Evolutionary conservation across 495 filamentous ascomycete species (phyloP).

Genomic region (Aspergillus asperescens): DNA sequence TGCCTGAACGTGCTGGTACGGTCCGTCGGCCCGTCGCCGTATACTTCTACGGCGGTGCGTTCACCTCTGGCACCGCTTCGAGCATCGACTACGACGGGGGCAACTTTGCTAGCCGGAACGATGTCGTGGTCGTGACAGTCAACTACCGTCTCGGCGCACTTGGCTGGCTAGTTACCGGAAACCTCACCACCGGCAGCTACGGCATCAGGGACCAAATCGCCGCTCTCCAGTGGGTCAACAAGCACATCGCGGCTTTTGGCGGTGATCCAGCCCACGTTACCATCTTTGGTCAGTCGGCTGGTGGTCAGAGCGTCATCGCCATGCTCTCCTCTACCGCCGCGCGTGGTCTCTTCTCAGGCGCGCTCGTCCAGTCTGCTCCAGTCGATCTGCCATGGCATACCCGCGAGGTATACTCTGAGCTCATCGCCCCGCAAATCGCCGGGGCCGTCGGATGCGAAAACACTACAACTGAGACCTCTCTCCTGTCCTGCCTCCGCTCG

Average conservation of each 20-base stretch:
- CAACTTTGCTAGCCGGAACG: slow-evolving; percentile 41
- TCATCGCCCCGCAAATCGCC: slow-evolving; percentile 20
- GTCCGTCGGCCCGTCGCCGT: slow-evolving; percentile 32
- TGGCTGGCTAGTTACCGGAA: slow-evolving; percentile 33
- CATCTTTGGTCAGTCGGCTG: slow-evolving; percentile 50
- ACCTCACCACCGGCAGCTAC: slow-evolving; percentile 33
- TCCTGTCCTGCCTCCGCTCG: slow-evolving; percentile 25
- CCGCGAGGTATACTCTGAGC: slow-evolving; percentile 19
- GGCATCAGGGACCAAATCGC: slow-evolving; percentile 37
- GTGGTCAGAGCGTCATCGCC: slow-evolving; percentile 51
- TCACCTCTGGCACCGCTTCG: slow-evolving; percentile 35
- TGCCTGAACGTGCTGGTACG: slow-evolving; percentile 5
- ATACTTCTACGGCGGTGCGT: slow-evolving; percentile 45
- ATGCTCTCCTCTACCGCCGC: slow-evolving; percentile 37
- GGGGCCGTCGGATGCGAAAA: slow-evolving; percentile 25
- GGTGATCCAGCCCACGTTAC: slow-evolving; percentile 47
- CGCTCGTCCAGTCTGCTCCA: slow-evolving; percentile 27
- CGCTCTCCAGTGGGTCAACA: slow-evolving; percentile 47
- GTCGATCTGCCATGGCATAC: slow-evolving; percentile 28
- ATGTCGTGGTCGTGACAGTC: slow-evolving; percentile 46
- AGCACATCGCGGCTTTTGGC: slow-evolving; percentile 46
- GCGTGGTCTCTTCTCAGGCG: slow-evolving; percentile 29
- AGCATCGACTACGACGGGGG: slow-evolving; percentile 39
- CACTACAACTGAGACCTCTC: slow-evolving; percentile 10
- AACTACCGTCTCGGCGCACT: slow-evolving; percentile 43